Conservation (phyloP, 345 rosid genomes). For the rapeseed (Brassica napus) region Da-Ae NC_063450.1:46001501-46002000, state of each 20-base stretch:
- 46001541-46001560: slow-evolving; percentile 69
- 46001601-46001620: slow-evolving; percentile 80
- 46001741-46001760: slow-evolving; percentile 61
- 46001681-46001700: slow-evolving; percentile 48
- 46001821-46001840: slow-evolving; percentile 4
- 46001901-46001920: slow-evolving; percentile 20
- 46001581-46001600: slow-evolving; percentile 79
- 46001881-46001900: slow-evolving; percentile 34
- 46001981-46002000: slow-evolving; percentile 37
- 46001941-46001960: slow-evolving; percentile 34
- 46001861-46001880: background rate
- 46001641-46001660: slow-evolving; percentile 67
- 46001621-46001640: slow-evolving; percentile 69
- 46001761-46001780: slow-evolving; percentile 26
- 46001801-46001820: background rate
- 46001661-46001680: slow-evolving; percentile 55
- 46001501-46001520: background rate
- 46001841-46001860: background rate
- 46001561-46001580: slow-evolving; percentile 79
- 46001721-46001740: slow-evolving; percentile 61
- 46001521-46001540: background rate
- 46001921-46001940: slow-evolving; percentile 25
- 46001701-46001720: slow-evolving; percentile 57
- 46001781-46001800: background rate
- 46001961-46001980: slow-evolving; percentile 20